phyloP scores from a whole-genome alignment of 73 alveolate genomes.

The Stentor roeselii region DNA sequence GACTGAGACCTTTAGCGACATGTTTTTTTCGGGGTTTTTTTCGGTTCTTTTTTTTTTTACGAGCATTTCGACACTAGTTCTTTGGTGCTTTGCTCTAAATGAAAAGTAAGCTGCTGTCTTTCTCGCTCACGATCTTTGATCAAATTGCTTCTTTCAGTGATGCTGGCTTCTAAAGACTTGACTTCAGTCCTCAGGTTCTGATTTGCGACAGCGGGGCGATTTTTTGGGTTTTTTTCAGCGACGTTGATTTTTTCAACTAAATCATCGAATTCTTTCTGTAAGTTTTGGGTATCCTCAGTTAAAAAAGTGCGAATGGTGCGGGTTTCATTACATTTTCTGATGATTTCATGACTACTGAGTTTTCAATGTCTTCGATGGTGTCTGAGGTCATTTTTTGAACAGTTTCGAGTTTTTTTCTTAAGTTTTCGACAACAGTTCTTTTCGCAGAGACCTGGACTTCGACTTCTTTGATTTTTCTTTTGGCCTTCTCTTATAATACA shows the following conservation, averaged over 20 bases:
- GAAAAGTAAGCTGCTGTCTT: background rate
- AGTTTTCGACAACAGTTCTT: background rate
- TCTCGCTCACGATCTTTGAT: background rate
- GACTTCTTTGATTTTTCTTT: background rate
- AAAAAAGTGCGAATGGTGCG: background rate
- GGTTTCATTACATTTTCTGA: background rate
- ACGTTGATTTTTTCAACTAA: background rate
- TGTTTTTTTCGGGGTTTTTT: too few relatives aligned
- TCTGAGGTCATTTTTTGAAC: background rate
- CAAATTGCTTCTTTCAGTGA: background rate
- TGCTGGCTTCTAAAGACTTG: background rate
- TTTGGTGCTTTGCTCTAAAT: background rate
- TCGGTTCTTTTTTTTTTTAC: too few relatives aligned
- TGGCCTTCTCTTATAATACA: background rate
- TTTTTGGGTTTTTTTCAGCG: background rate
- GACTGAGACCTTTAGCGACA: background rate
- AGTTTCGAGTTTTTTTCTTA: background rate
- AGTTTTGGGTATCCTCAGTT: background rate
- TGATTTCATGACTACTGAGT: background rate
- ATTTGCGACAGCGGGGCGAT: background rate
- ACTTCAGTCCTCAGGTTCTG: background rate
- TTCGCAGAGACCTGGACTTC: background rate
- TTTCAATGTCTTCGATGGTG: background rate
- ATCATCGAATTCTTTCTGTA: background rate
- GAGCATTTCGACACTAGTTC: too few relatives aligned